phyloP scores from a whole-genome alignment of 1,284 basidiomycete species.

The Apiotrichum siamense region DNA sequence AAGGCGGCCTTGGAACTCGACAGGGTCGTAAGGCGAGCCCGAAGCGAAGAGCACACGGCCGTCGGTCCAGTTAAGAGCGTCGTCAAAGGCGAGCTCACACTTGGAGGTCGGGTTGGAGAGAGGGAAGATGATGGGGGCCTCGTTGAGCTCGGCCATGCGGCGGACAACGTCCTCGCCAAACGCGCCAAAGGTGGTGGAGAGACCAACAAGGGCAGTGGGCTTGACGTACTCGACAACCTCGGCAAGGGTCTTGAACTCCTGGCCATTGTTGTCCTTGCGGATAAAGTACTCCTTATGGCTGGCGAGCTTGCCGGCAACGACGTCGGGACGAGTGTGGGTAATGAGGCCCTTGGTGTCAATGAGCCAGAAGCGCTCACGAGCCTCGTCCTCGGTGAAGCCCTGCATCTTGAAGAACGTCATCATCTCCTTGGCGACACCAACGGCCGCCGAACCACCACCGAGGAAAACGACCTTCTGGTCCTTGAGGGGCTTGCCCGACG shows the following conservation, averaged over 20 bases:
- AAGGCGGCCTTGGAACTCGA: slow-evolving; percentile 56
- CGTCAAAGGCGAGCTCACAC: slow-evolving; percentile 66
- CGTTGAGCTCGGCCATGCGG: slow-evolving; percentile 76
- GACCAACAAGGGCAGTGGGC: slow-evolving; percentile 84
- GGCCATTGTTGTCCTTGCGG: slow-evolving; percentile 68
- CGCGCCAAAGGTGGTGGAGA: slow-evolving; percentile 79
- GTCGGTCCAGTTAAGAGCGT: slow-evolving; percentile 66
- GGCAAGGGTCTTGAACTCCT: slow-evolving; percentile 65
- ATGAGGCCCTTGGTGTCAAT: slow-evolving; percentile 79
- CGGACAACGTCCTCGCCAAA: slow-evolving; percentile 71
- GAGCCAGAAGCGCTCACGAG: slow-evolving; percentile 70
- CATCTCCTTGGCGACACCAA: slow-evolving; percentile 75
- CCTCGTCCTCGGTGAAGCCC: slow-evolving; percentile 69
- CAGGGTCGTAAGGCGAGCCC: slow-evolving; percentile 75
- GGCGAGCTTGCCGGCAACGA: slow-evolving; percentile 58
- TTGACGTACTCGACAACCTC: slow-evolving; percentile 80
- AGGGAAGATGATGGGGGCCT: slow-evolving; percentile 81
- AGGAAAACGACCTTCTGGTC: slow-evolving; percentile 87
- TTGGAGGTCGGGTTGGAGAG: slow-evolving; percentile 87
- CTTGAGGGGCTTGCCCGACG: slow-evolving; percentile 61
- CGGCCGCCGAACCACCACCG: slow-evolving; percentile 44
- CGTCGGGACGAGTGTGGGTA: slow-evolving; percentile 57
- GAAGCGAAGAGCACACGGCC: slow-evolving; percentile 71
- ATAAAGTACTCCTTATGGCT: slow-evolving; percentile 79
- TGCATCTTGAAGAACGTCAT: slow-evolving; percentile 77